phyloP scores from a whole-genome alignment of 163 green algal species.

The Scenedesmus sp. region DNA sequence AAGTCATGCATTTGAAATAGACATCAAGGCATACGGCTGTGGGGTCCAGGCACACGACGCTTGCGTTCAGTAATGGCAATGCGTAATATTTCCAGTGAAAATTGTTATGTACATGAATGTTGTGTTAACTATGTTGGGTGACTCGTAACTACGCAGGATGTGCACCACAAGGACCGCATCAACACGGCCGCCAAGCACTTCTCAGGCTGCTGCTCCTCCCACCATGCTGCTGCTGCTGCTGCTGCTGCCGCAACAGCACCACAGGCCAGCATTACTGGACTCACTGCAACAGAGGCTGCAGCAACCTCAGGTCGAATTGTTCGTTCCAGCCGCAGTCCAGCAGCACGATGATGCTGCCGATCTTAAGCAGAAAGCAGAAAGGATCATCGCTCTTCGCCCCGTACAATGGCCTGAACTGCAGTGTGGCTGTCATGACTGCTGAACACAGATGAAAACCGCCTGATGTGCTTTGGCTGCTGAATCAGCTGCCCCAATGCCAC shows the following conservation, averaged over 20 bases:
- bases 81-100: neutral
- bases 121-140: no score
- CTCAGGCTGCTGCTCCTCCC: neutral
- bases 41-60: neutral
- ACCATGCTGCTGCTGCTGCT: neutral
- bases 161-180: neutral
- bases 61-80: neutral
- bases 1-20: neutral
- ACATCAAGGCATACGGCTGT: neutral
- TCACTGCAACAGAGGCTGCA: constrained; percentile 64
- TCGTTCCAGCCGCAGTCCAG: constrained; percentile 94
- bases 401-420: constrained; percentile 79
- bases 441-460: no score
- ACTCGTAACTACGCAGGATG: no score
- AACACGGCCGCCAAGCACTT: neutral
- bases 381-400: constrained; percentile 66
- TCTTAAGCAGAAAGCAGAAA: constrained; percentile 81
- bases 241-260: neutral
- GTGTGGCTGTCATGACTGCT: constrained; percentile 27
- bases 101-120: no score
- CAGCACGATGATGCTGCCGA: constrained; percentile 78
- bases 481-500: neutral
- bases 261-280: constrained; percentile 54
- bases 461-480: neutral
- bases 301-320: constrained; percentile 65